Conservation (phyloP, 2,329 filamentous ascomycete species). For the Paecilomyces fulvus region DNA sequence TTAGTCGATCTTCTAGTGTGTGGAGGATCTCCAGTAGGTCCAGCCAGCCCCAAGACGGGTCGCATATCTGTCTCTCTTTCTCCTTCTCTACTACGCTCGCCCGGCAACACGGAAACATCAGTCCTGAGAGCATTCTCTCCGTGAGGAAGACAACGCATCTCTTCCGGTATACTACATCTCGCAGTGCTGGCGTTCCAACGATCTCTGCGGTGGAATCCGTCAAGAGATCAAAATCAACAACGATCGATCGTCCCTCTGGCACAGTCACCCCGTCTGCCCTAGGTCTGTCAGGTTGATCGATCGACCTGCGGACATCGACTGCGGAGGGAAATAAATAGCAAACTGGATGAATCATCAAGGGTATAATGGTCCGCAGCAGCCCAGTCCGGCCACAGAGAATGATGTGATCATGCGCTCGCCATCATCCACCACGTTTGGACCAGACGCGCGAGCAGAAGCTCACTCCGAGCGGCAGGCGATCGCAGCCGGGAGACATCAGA, state of each 20-base stretch:
- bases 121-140: too few species aligned
- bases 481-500: neutral
- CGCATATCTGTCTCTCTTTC: conserved; percentile 1
- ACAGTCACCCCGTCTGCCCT: neutral
- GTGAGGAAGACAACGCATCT: too few species aligned
- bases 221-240: too few species aligned
- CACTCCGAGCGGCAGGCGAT: conserved; percentile 9
- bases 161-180: too few species aligned
- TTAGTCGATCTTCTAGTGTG: neutral
- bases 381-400: conserved; percentile 15
- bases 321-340: neutral
- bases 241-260: too few species aligned
- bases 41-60: conserved; percentile 1
- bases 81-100: neutral
- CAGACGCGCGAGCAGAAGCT: conserved; percentile 6
- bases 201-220: too few species aligned
- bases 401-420: conserved; percentile 21
- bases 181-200: too few species aligned
- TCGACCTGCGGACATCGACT: neutral
- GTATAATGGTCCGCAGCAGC: conserved; percentile 24
- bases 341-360: conserved; percentile 23
- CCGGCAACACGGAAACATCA: too few species aligned
- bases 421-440: conserved; percentile 5
- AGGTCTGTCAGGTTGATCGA: neutral
- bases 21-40: conserved; percentile 1